phyloP scores from a whole-genome alignment of 805 yeast species.

The Kuraishia capsulata region DNA sequence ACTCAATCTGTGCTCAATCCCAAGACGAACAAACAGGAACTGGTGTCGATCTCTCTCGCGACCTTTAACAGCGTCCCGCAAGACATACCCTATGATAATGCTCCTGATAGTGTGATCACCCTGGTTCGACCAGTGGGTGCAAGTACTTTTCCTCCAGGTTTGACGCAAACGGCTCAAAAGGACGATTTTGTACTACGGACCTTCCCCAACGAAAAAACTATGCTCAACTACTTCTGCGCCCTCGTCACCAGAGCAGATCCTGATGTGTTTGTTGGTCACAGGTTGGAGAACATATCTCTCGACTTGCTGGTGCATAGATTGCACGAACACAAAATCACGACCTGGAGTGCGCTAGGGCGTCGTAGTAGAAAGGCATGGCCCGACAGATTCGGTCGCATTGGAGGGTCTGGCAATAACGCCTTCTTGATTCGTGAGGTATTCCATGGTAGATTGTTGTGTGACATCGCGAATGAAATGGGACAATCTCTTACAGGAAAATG shows the following conservation, averaged over 20 bases:
- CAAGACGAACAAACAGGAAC: constrained; percentile 73
- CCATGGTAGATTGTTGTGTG: constrained; percentile 85
- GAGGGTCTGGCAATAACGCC: constrained; percentile 27
- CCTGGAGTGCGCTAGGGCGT: constrained; percentile 82
- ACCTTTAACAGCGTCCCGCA: constrained; percentile 61
- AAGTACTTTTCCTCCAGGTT: constrained; percentile 65
- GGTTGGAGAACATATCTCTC: constrained; percentile 67
- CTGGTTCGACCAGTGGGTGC: constrained; percentile 68
- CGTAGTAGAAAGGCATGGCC: constrained; percentile 74
- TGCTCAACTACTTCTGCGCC: constrained; percentile 69
- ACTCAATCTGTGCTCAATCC: constrained; percentile 75
- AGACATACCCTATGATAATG: constrained; percentile 54
- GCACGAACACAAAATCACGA: constrained; percentile 60
- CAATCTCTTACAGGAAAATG: constrained; percentile 86
- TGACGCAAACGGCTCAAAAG: constrained; percentile 50
- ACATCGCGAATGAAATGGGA: constrained; percentile 91
- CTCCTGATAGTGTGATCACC: constrained; percentile 58
- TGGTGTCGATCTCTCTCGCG: constrained; percentile 74
- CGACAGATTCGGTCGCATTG: constrained; percentile 48
- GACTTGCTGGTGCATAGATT: constrained; percentile 78
- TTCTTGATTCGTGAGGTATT: constrained; percentile 56
- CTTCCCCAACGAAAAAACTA: constrained; percentile 65
- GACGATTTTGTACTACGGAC: constrained; percentile 41
- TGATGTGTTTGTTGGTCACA: constrained; percentile 84
- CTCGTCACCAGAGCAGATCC: constrained; percentile 72